phyloP scores from a whole-genome alignment of 768 basidiomycete species.

The Dictyophora rubrovolvata region DNA sequence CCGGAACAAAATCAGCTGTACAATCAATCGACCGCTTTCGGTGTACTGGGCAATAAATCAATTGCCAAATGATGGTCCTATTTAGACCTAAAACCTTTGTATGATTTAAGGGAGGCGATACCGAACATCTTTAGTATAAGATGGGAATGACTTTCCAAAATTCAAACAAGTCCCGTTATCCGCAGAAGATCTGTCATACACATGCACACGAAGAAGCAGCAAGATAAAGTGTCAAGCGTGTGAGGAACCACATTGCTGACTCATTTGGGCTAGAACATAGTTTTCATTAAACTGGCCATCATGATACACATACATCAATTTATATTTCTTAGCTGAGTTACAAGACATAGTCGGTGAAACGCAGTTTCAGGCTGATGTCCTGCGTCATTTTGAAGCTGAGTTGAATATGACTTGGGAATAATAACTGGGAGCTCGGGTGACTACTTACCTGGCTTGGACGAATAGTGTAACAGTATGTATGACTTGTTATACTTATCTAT shows the following conservation, averaged over 20 bases:
- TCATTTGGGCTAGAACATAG: not conserved
- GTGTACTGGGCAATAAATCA: not conserved
- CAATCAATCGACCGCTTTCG: not conserved
- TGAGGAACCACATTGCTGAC: not conserved
- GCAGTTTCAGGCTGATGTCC: too few species aligned
- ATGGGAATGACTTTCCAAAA: not conserved
- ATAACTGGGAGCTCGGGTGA: too few species aligned
- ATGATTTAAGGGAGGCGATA: not conserved
- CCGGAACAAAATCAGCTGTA: not conserved
- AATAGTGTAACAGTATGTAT: too few species aligned
- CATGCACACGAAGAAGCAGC: not conserved
- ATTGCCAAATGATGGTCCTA: not conserved
- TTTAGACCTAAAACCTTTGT: not conserved
- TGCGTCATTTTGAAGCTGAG: too few species aligned
- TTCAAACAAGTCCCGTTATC: not conserved
- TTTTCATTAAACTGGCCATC: not conserved
- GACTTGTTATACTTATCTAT: too few species aligned
- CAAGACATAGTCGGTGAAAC: too few species aligned
- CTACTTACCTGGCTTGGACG: too few species aligned
- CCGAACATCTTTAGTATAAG: not conserved
- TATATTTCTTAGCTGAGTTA: too few species aligned
- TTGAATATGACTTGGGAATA: too few species aligned
- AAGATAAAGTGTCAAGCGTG: not conserved
- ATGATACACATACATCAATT: not conserved
- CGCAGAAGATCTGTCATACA: not conserved